These are phyloP conservation scores for Telfairia occidentalis DNA, from an alignment of 331 rosid species.

Conservation along the genomic window DNA sequence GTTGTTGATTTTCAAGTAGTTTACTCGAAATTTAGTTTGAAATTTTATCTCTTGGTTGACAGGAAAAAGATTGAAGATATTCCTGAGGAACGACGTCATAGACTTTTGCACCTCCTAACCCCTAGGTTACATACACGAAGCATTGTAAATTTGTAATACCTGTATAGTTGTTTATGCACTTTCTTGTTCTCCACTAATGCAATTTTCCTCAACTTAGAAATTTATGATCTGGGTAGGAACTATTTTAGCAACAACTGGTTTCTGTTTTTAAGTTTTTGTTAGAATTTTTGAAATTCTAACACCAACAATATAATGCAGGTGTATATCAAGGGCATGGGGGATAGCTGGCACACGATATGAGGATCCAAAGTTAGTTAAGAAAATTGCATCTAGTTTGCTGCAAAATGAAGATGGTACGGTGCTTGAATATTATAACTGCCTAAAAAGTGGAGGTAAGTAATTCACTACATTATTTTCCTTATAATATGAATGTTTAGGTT, in stretches of 20 bases:
- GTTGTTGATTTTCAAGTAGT: background rate
- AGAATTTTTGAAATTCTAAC: conserved; percentile 13
- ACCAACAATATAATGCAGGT: conserved; percentile 37
- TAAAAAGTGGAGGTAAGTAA: conserved; percentile 57
- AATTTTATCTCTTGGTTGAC: background rate
- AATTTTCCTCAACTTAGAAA: background rate
- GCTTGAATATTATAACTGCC: conserved; percentile 54
- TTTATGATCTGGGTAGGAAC: background rate
- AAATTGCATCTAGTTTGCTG: conserved; percentile 36
- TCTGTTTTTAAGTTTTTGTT: background rate
- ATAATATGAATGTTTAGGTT: background rate
- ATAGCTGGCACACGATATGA: conserved; percentile 66
- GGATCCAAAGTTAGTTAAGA: conserved; percentile 58
- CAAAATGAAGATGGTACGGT: conserved; percentile 21
- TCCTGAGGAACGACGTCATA: conserved; percentile 72
- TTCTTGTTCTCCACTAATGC: background rate
- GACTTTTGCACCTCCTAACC: conserved; percentile 41
- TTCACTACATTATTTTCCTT: background rate
- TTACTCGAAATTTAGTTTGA: background rate
- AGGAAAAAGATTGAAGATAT: conserved; percentile 88
- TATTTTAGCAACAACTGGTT: background rate
- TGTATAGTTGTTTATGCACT: background rate
- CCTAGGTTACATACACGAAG: conserved; percentile 42
- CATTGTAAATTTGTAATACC: background rate
- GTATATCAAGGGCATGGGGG: conserved; percentile 72